Base-by-base conservation (phyloP, 78 protist genomes). In the Monosiga brevicollis region DNA sequence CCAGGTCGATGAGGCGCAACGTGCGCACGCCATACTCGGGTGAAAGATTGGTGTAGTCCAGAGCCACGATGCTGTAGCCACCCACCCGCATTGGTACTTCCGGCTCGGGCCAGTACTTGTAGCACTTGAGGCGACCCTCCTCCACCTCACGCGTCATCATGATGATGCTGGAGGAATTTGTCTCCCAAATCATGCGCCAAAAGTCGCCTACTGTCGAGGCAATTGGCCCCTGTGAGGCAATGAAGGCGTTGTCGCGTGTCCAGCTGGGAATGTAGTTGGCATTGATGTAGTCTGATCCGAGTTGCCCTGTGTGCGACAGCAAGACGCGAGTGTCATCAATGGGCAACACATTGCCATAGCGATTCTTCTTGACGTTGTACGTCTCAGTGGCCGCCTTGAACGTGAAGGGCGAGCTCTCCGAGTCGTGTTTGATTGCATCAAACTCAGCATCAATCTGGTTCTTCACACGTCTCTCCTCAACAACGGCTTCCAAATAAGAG, bases 111-210 rank as follows among this genome's bases (percentile, higher is more conserved):
- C 87, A 89, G 81, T 89, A 89, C 49, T 29, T 35, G 32, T 20
- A 70, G 49, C 85, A 79, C 62, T 90, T 82, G 35, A 37, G n/a
- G 38, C 3, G 3, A 34, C 84, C 88, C 35, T 29, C 38, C 78
- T 86, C 89, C 36, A 43, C 2, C 54, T 73, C 76, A 1, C 38
- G 9, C 22, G 91, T 80, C 35, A 91, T 73, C 90, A 87, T 91
- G 23, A 88, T 78, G 29, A 91, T 79, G 39, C 72, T 36, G 34
- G n/a, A 23, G n/a, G 74, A 2, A 0, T 71, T n/a, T n/a, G 80
- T 79, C 79, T 91, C 91, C 71, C 73, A 89, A 1, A 91, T 81
- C 91, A 91, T 88, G 23, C 88, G 38, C 93, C 93, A 91, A 49
- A 91, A 91, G 72, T 91, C 93, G 23, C 35, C 75, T 23, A 87